Conservation (phyloP, 2,329 filamentous ascomycete species). For the Dothidotthia symphoricarpi region DNA sequence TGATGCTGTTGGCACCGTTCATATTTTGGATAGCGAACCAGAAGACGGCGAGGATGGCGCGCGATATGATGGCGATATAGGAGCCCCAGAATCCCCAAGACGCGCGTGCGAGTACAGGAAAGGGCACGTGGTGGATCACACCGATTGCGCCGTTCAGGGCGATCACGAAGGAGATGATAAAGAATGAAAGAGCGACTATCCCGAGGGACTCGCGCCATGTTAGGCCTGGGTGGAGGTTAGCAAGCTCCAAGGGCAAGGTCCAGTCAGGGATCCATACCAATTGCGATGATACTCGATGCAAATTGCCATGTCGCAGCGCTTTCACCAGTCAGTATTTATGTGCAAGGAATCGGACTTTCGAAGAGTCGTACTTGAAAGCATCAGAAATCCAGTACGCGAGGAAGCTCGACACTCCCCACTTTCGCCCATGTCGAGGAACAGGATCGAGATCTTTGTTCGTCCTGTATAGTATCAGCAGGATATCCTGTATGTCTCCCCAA, state of each 20-base stretch:
- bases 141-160: slow-evolving; percentile 57
- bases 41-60: slow-evolving; percentile 56
- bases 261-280: slow-evolving; percentile 21
- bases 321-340: background rate
- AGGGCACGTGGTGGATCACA: slow-evolving; percentile 52
- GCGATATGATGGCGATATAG: slow-evolving; percentile 55
- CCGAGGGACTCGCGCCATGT: slow-evolving; percentile 56
- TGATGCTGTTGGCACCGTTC: slow-evolving; percentile 58
- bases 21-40: slow-evolving; percentile 67
- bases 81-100: slow-evolving; percentile 59
- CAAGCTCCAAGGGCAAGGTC: background rate
- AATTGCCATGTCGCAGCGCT: slow-evolving; percentile 56
- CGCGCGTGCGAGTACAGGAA: slow-evolving; percentile 56
- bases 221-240: slow-evolving; percentile 41
- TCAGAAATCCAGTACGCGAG: slow-evolving; percentile 55
- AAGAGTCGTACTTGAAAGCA: slow-evolving; percentile 46
- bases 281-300: slow-evolving; percentile 40
- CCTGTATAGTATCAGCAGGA: slow-evolving; percentile 15
- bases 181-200: slow-evolving; percentile 53
- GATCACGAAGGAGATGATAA: slow-evolving; percentile 60
- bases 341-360: background rate
- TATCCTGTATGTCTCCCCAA: background rate
- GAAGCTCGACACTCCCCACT: slow-evolving; percentile 50
- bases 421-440: slow-evolving; percentile 44
- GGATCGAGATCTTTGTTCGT: slow-evolving; percentile 54